Percentiles rank a stretch among this genome's conserved stretches.
Evolutionary conservation across 768 basidiomycete species (phyloP).

Genomic region (Boletus huronensis): DNA sequence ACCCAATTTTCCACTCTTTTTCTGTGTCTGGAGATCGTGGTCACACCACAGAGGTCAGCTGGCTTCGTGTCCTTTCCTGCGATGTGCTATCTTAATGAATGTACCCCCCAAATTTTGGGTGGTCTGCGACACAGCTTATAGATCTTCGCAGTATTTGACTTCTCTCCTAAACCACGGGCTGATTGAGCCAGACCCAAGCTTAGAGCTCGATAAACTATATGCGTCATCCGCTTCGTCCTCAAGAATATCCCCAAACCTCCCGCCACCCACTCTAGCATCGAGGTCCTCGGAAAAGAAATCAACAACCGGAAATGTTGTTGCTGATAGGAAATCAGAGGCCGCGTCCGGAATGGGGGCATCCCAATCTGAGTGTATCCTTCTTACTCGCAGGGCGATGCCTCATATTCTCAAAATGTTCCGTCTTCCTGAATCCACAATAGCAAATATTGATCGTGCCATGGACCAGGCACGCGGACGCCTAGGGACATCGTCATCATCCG

Average conservation of each 20-base stretch:
- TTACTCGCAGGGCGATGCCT: conserved; percentile 54
- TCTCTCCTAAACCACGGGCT: conserved; percentile 52
- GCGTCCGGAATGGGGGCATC: conserved; percentile 1
- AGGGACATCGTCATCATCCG: conserved; percentile 7
- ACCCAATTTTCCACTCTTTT: conserved; percentile 84
- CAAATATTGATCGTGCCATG: conserved; percentile 60
- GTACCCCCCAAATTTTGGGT: not conserved
- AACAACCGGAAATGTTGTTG: not conserved
- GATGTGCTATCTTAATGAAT: not conserved
- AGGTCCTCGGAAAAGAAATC: conserved; percentile 9
- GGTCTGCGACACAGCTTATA: conserved; percentile 48
- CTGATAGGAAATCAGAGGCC: conserved; percentile 1
- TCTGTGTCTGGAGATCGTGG: conserved; percentile 83
- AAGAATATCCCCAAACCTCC: conserved; percentile 6
- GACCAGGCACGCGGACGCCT: conserved; percentile 48
- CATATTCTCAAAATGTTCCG: conserved; percentile 44
- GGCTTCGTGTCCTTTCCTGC: not conserved
- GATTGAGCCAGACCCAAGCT: conserved; percentile 54
- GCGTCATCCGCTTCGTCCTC: conserved; percentile 23
- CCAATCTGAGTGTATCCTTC: conserved; percentile 36
- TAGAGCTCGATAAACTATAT: conserved; percentile 59
- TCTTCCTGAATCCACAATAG: conserved; percentile 41
- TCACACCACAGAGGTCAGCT: conserved; percentile 71
- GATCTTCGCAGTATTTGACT: conserved; percentile 65
- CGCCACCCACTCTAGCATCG: conserved; percentile 6